phyloP scores from a whole-genome alignment of 805 yeast genomes.

The Hanseniaspora mollemarum region DNA sequence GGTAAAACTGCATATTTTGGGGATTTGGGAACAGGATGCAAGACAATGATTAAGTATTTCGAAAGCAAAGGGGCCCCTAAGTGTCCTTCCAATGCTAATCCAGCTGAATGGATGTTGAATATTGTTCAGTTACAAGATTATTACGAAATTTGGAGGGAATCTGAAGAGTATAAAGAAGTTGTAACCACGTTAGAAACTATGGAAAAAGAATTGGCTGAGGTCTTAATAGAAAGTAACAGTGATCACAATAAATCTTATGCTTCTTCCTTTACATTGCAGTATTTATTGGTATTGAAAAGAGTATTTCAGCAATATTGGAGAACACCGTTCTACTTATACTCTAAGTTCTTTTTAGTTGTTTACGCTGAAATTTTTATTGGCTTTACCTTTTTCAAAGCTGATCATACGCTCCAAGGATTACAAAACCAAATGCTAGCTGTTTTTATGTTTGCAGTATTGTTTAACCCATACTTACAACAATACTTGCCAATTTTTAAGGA shows the following conservation, averaged over 20 bases:
- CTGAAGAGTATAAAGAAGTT: conserved; percentile 49
- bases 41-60: conserved; percentile 50
- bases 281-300: conserved; percentile 39
- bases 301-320: conserved; percentile 58
- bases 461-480: conserved; percentile 50
- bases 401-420: conserved; percentile 50
- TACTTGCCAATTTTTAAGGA: conserved; percentile 48
- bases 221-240: conserved; percentile 29
- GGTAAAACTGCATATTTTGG: conserved; percentile 71
- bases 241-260: conserved; percentile 36
- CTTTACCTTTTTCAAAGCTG: conserved; percentile 61
- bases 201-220: conserved; percentile 46
- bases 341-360: conserved; percentile 43
- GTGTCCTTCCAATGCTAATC: conserved; percentile 63
- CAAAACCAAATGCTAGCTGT: conserved; percentile 75
- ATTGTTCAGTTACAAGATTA: conserved; percentile 74
- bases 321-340: conserved; percentile 52
- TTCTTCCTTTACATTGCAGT: conserved; percentile 35
- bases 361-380: conserved; percentile 57
- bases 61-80: conserved; percentile 52
- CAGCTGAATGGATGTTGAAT: conserved; percentile 88
- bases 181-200: conserved; percentile 49
- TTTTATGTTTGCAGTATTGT: conserved; percentile 53
- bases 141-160: conserved; percentile 64
- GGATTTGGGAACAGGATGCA: conserved; percentile 51